These are phyloP conservation scores for Zelonia costaricensis DNA, from an alignment of 208 protist species.

Conservation along the genomic window DNA sequence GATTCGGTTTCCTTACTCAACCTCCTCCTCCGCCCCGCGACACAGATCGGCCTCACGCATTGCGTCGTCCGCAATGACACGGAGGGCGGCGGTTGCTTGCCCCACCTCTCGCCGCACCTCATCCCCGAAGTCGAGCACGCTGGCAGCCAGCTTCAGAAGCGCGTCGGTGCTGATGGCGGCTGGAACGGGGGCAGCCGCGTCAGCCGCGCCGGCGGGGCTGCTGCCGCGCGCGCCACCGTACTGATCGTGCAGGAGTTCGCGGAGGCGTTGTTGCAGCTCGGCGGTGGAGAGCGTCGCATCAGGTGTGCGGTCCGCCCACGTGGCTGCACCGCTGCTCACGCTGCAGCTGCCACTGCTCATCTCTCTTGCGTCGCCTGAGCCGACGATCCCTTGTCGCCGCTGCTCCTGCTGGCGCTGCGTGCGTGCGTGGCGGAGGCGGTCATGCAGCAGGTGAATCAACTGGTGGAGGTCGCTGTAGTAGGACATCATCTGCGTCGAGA, in stretches of 20 bases:
- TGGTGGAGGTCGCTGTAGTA: conserved; percentile 67
- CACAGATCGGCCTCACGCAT: conserved; percentile 25
- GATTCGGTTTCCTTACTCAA: neutral
- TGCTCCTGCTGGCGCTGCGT: neutral
- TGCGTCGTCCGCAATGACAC: conserved; percentile 28
- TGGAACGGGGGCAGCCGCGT: neutral
- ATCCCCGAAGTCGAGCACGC: conserved; percentile 73
- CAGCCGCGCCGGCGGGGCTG: neutral
- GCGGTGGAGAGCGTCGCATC: neutral
- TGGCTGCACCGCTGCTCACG: neutral
- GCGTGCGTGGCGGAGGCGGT: conserved; percentile 25
- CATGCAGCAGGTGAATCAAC: conserved; percentile 56
- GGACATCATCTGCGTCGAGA: conserved; percentile 42
- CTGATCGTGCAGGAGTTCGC: conserved; percentile 26
- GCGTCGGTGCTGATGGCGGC: conserved; percentile 11
- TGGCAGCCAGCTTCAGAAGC: conserved; percentile 62
- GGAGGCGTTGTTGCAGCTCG: conserved; percentile 12
- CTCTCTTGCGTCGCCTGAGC: neutral
- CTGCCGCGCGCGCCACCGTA: conserved; percentile 13
- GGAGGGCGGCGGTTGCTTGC: conserved; percentile 40
- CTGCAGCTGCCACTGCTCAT: conserved; percentile 2
- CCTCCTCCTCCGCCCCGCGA: neutral
- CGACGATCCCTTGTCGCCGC: neutral
- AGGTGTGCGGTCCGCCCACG: neutral
- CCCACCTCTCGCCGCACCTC: conserved; percentile 62